These are phyloP conservation scores for Thelonectria blattea DNA, from an alignment of 2,329 filamentous ascomycete genomes.

Conservation along the genomic window DNA sequence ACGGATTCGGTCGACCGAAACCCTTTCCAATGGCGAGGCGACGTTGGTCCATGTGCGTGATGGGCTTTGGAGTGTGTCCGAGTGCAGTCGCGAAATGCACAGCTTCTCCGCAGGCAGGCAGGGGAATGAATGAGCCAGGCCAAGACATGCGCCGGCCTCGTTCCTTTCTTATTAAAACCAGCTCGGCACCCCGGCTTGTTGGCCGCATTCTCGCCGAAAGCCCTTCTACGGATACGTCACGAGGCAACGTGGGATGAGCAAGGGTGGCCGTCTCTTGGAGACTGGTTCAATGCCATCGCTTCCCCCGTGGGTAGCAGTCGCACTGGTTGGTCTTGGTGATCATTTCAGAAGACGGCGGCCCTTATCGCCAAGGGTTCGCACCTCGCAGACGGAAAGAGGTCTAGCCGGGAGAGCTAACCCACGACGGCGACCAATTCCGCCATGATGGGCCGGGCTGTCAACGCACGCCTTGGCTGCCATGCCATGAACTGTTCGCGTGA, in stretches of 20 bases:
- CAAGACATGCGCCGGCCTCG: slow-evolving; percentile 19
- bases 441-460: slow-evolving; percentile 1
- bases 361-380: slow-evolving; percentile 28
- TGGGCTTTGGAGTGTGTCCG: background rate
- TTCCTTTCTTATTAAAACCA: slow-evolving; percentile 29
- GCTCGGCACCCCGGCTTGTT: slow-evolving; percentile 14
- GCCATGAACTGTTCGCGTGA: slow-evolving; percentile 12
- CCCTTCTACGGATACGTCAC: slow-evolving; percentile 11
- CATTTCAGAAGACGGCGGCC: slow-evolving; percentile 10
- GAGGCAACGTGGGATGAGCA: slow-evolving; percentile 25
- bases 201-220: slow-evolving; percentile 18
- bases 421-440: slow-evolving; percentile 15
- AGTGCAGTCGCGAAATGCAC: background rate
- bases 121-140: slow-evolving; percentile 6
- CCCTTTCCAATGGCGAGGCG: slow-evolving; percentile 10
- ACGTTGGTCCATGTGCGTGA: slow-evolving; percentile 10
- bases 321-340: slow-evolving; percentile 20
- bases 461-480: slow-evolving; percentile 10
- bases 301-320: slow-evolving; percentile 18
- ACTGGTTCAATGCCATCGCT: background rate
- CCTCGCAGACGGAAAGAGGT: slow-evolving; percentile 23
- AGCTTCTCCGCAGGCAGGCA: background rate
- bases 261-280: slow-evolving; percentile 17
- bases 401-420: slow-evolving; percentile 20
- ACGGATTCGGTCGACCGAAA: background rate